Conservation (phyloP, 345 rosid genomes). For the Arabis alpina region DNA sequence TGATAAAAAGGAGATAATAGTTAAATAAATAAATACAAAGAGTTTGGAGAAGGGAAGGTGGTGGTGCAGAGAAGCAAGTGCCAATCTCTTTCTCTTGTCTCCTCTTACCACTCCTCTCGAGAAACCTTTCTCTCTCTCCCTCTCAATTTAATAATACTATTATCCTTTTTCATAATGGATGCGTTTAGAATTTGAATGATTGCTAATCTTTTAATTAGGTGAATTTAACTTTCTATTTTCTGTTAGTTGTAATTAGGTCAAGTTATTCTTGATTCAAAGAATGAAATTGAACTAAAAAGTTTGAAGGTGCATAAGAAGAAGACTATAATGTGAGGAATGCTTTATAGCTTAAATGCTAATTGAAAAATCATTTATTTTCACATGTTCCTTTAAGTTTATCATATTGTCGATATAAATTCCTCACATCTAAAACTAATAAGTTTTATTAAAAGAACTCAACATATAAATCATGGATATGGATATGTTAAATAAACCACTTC, state of each 20-base stretch:
- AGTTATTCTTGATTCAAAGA: background rate
- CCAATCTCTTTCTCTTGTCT: conserved; percentile 46
- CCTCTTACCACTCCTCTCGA: conserved; percentile 43
- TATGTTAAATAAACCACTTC: no score
- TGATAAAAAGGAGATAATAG: background rate
- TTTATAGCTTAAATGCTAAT: no score
- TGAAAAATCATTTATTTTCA: no score
- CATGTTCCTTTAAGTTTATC: no score
- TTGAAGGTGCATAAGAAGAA: no score
- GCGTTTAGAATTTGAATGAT: conserved; percentile 31
- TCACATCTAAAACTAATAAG: no score
- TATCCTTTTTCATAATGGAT: background rate
- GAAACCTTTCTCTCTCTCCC: conserved; percentile 25
- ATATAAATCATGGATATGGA: no score
- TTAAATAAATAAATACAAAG: background rate
- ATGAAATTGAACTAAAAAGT: background rate
- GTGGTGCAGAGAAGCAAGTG: conserved; percentile 39
- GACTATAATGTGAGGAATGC: no score
- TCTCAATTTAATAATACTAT: background rate
- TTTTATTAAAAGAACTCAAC: no score
- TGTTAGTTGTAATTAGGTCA: background rate
- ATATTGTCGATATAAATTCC: no score
- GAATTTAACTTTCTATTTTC: no score
- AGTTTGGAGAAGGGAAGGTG: background rate
- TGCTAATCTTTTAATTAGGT: background rate